Conservation (phyloP, 768 basidiomycete species). For the Amanita inopinata region DNA sequence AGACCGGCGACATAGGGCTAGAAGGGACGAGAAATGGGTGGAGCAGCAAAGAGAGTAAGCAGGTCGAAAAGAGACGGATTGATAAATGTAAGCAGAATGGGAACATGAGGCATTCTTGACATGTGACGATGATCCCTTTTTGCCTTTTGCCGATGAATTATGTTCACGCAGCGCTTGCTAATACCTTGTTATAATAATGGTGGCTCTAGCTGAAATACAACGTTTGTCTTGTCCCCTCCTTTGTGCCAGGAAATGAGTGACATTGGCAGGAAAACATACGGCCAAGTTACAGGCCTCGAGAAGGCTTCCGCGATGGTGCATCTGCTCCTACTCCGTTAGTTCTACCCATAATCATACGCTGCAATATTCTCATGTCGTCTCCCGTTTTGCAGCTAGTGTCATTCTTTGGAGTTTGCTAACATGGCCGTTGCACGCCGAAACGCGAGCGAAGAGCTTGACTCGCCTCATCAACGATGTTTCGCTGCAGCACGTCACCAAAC, state of each 20-base stretch:
- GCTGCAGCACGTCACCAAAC: constrained; percentile 8
- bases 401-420: constrained; percentile 7
- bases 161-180: too few species aligned
- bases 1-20: constrained; percentile 11
- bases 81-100: too few species aligned
- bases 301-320: constrained; percentile 2
- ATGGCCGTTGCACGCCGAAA: constrained; percentile 4
- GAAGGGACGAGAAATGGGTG: constrained; percentile 6
- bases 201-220: constrained; percentile 1
- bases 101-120: too few species aligned
- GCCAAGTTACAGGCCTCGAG: constrained; percentile 7
- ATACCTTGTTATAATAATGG: too few species aligned
- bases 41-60: constrained; percentile 2
- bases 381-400: constrained; percentile 5
- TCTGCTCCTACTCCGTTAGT: constrained; percentile 5
- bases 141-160: not conserved
- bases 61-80: too few species aligned
- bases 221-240: not conserved
- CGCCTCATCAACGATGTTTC: constrained; percentile 8
- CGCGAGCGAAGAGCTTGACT: constrained; percentile 1
- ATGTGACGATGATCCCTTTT: too few species aligned
- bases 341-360: not conserved
- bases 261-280: not conserved
- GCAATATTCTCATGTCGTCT: not conserved
- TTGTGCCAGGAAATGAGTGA: not conserved